phyloP scores from a whole-genome alignment of 208 protist genomes.

The Kentomonas sorsogonicus region DNA sequence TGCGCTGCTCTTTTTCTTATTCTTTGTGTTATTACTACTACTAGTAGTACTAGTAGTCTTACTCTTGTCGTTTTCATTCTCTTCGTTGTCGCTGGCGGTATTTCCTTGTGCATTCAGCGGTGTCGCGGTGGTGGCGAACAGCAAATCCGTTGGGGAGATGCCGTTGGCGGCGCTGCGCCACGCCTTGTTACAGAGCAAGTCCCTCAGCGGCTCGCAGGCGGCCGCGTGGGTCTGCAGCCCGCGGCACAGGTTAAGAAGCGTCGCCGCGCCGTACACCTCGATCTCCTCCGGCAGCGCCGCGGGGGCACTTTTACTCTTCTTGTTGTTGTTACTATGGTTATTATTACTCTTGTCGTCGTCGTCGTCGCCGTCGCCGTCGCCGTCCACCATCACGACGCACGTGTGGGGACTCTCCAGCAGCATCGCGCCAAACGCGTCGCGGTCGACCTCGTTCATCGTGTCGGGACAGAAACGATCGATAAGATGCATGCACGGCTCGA shows the following conservation, averaged over 20 bases:
- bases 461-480: constrained; percentile 83
- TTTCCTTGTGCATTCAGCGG: constrained; percentile 10
- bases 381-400: constrained; percentile 60
- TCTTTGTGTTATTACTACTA: no score
- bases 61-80: constrained; percentile 1
- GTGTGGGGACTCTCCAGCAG: constrained; percentile 64
- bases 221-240: constrained; percentile 26
- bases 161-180: constrained; percentile 67
- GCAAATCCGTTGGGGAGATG: constrained; percentile 61
- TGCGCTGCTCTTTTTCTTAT: constrained; percentile 6
- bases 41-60: no score
- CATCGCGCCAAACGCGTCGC: constrained; percentile 61
- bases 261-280: constrained; percentile 76
- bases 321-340: constrained; percentile 5
- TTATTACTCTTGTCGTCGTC: neutral
- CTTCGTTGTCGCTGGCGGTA: neutral
- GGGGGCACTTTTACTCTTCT: constrained; percentile 4
- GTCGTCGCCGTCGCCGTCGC: constrained; percentile 34
- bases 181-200: constrained; percentile 40
- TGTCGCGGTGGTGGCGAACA: constrained; percentile 26
- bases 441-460: constrained; percentile 82
- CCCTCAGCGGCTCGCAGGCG: constrained; percentile 34
- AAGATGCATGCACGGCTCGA: constrained; percentile 72
- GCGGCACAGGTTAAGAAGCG: constrained; percentile 59
- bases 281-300: constrained; percentile 52